Conservation (phyloP, 192 early-diverging fungal species). For the Coemansia interrupta region DNA sequence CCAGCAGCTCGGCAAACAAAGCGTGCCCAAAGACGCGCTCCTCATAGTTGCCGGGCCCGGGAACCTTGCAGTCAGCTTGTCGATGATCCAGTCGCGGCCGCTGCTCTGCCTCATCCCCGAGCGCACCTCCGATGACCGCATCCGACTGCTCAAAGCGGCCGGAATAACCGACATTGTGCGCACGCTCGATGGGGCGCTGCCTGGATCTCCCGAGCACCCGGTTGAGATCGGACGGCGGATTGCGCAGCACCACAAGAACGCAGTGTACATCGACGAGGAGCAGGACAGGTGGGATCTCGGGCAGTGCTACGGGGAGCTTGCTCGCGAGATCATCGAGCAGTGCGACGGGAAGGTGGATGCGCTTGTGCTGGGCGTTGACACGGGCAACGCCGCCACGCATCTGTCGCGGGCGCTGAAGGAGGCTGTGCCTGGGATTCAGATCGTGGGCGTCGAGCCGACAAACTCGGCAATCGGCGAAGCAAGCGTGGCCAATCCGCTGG, state of each 20-base stretch:
- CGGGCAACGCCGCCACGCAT: constrained; percentile 62
- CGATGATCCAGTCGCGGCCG: constrained; percentile 47
- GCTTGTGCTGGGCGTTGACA: constrained; percentile 68
- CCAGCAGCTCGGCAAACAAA: constrained; percentile 25
- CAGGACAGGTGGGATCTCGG: constrained; percentile 22
- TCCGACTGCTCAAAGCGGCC: constrained; percentile 61
- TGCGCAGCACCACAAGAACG: constrained; percentile 46
- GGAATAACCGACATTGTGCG: constrained; percentile 67
- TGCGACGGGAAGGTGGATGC: constrained; percentile 52
- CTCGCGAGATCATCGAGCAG: constrained; percentile 64
- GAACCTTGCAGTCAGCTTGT: constrained; percentile 67
- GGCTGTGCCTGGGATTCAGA: constrained; percentile 54
- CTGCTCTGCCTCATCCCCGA: constrained; percentile 60
- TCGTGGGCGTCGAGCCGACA: constrained; percentile 69
- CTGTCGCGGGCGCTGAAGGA: constrained; percentile 57
- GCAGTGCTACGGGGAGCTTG: constrained; percentile 55
- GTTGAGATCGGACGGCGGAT: constrained; percentile 60
- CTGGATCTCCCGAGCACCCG: constrained; percentile 63
- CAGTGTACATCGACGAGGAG: constrained; percentile 66
- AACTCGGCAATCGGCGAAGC: constrained; percentile 57
- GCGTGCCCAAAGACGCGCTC: constrained; percentile 26
- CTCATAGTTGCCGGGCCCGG: constrained; percentile 70
- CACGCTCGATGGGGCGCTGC: constrained; percentile 63
- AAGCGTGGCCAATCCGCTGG: constrained; percentile 23
- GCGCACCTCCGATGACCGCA: constrained; percentile 67